Percentiles rank a stretch among this genome's conserved stretches.
Evolutionary conservation across 1,284 basidiomycete genomes (phyloP).

Genomic region (Bjerkandera adusta): DNA sequence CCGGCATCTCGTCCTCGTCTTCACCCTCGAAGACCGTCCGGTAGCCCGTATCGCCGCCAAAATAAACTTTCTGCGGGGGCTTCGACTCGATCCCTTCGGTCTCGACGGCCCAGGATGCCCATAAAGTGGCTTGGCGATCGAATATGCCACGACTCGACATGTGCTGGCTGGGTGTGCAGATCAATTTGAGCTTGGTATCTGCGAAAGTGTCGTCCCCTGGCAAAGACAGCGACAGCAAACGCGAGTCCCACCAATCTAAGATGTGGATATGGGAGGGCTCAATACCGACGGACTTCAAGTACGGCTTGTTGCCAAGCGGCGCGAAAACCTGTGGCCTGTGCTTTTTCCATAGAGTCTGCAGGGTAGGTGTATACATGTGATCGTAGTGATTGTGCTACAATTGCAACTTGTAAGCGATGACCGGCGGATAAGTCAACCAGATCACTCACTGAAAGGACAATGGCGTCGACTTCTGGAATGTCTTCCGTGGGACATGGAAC

Average conservation of each 20-base stretch:
- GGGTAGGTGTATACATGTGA: constrained; percentile 60
- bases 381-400: constrained; percentile 69
- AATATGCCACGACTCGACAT: constrained; percentile 42
- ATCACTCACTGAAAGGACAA: constrained; percentile 53
- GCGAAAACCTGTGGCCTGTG: constrained; percentile 56
- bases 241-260: constrained; percentile 72
- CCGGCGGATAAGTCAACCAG: background rate
- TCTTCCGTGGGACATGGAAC: constrained; percentile 60
- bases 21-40: constrained; percentile 43
- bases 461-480: constrained; percentile 62
- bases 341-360: constrained; percentile 38
- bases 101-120: constrained; percentile 60
- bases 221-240: constrained; percentile 38
- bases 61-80: constrained; percentile 48
- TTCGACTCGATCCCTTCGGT: background rate
- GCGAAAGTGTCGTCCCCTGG: constrained; percentile 15
- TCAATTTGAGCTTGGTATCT: constrained; percentile 23
- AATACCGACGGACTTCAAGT: constrained; percentile 43
- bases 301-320: constrained; percentile 55
- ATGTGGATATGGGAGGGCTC: constrained; percentile 45
- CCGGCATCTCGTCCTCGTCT: constrained; percentile 49
- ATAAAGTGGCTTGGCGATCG: constrained; percentile 55
- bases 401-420: background rate
- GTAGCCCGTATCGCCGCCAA: constrained; percentile 72
- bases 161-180: constrained; percentile 48